Evolutionary conservation across 2,329 filamentous ascomycete genomes (phyloP).

Genomic region (Nemania sp.): DNA sequence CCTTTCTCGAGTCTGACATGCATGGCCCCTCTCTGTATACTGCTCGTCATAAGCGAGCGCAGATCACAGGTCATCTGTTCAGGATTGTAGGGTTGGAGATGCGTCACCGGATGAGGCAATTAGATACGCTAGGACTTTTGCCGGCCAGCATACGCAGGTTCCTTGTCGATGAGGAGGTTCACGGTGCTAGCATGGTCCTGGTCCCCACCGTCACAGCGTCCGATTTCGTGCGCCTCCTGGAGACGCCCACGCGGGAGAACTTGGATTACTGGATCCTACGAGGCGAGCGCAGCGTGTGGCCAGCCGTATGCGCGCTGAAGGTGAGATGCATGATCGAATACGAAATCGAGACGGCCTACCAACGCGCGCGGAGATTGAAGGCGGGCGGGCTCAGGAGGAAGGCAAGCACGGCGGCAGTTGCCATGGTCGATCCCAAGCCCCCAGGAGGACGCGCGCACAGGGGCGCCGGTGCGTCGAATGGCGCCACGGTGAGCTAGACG

Average conservation of each 20-base stretch:
- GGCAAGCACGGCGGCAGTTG: conserved; percentile 46
- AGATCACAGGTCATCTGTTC: conserved; percentile 68
- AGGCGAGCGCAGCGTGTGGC: conserved; percentile 92
- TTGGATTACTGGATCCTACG: conserved; percentile 87
- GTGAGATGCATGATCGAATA: conserved; percentile 88
- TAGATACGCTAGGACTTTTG: conserved; percentile 81
- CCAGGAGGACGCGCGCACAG: conserved; percentile 18
- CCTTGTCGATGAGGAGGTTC: conserved; percentile 84
- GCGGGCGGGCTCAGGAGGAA: conserved; percentile 64
- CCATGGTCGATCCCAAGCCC: conserved; percentile 27
- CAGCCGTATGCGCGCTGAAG: conserved; percentile 83
- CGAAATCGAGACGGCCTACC: conserved; percentile 87
- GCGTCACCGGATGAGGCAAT: conserved; percentile 82
- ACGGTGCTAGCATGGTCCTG: conserved; percentile 81
- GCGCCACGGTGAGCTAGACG: conserved; percentile 17
- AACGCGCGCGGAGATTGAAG: conserved; percentile 76
- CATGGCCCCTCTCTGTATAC: conserved; percentile 76
- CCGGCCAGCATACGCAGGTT: conserved; percentile 78
- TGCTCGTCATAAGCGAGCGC: conserved; percentile 69
- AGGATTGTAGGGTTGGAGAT: conserved; percentile 81
- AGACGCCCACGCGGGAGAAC: conserved; percentile 80
- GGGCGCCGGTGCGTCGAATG: conserved; percentile 13
- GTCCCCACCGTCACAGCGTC: conserved; percentile 80
- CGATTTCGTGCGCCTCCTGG: conserved; percentile 84
- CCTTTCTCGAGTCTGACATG: conserved; percentile 84